Conservation (phyloP, 768 basidiomycete species). For the Lactarius psammicola region DNA sequence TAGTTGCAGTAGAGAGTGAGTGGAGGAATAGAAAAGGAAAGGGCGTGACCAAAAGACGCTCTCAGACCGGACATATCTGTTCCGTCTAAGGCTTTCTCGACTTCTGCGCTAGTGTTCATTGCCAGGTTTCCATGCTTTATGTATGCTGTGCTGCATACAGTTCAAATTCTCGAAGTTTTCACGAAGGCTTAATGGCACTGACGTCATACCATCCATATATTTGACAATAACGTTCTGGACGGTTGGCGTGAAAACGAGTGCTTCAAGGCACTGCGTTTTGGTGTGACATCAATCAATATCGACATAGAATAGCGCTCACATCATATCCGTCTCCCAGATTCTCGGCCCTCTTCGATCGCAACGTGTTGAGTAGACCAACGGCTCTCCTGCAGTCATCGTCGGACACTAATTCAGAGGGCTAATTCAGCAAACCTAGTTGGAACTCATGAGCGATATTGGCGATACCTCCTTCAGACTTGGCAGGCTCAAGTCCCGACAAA, state of each 20-base stretch:
- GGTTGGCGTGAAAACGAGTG: neutral
- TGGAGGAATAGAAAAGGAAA: neutral
- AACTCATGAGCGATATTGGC: neutral
- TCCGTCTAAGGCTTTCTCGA: neutral
- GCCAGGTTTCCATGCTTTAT: neutral
- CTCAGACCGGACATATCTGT: neutral
- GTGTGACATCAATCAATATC: neutral
- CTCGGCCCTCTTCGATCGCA: neutral
- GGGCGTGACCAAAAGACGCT: neutral
- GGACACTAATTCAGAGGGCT: neutral
- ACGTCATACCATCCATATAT: neutral
- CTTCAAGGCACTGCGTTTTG: neutral
- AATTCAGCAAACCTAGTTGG: neutral
- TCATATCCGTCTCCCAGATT: neutral
- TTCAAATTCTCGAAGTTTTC: neutral
- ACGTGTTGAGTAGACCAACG: neutral
- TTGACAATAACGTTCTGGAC: neutral
- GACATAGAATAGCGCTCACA: neutral
- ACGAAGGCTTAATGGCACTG: neutral
- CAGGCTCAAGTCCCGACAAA: neutral
- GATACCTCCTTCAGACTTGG: neutral
- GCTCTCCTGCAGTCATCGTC: neutral
- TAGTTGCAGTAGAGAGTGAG: neutral
- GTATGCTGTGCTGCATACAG: neutral
- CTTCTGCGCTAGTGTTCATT: neutral